Evolutionary conservation across 2,329 filamentous ascomycete species (phyloP), one percentile per base, ranked within the genome.

Genomic region (Chrysoporthe cubensis): DNA sequence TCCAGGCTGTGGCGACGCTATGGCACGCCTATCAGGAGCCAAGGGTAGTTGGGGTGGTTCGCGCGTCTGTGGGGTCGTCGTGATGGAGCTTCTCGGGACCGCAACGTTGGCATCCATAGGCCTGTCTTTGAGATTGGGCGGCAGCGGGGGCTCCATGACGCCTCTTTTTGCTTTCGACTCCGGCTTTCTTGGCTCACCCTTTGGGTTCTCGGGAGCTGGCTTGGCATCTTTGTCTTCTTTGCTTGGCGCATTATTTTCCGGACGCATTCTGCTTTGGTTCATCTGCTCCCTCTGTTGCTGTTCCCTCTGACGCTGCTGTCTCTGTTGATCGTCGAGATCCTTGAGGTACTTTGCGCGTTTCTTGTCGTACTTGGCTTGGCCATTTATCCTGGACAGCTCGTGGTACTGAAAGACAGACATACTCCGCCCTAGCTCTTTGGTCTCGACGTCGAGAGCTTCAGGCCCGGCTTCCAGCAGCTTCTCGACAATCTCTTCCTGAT

Each of bases 331-430:
- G n/a, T 63, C n/a, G 6, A 34, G 40, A 37, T 62, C 48, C n/a
- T 50, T 62, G 26, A 18, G 1, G 7, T 44, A 8, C 43, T 16
- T 44, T 13, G 44, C 14, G 13, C 14, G 13, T 37, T n/a, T 63
- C 26, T n/a, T 26, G 2, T 63, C 26, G 26, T 63, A 50, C 26
- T 40, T 63, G 26, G 48, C 43, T 18, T 63, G 40, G 1, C 26
- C 61, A n/a, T 50, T 50, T 18, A 26, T 63, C 43, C 18, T 54
- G 7, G 44, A 52, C 2, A 13, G 8, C 44, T 54, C 48, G 44
- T 63, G 61, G 26, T 16, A 54, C 34, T 52, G 61, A 37, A 46
- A 63, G 4, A 54, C 5, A 37, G 61, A 63, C 9, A 63, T 50
- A 21, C 43, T 40, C 44, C 16, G 13, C 16, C 61, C 61, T 2